phyloP scores from a whole-genome alignment of 1,139 yeast species.

The Geotrichum cucujoidarum region DNA sequence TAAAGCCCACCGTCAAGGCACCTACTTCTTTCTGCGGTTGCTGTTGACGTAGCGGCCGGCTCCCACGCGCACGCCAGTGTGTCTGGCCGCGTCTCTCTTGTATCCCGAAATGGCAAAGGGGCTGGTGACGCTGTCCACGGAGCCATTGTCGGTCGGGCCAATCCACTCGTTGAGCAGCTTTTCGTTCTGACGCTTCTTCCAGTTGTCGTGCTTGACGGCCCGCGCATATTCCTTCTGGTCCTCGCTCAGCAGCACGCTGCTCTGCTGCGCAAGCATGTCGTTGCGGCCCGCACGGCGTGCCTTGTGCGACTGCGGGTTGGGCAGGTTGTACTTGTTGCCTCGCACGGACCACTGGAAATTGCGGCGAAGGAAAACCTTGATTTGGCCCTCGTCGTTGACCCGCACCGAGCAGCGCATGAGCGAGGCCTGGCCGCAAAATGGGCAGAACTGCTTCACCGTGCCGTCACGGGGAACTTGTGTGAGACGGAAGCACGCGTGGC shows the following conservation, averaged over 20 bases:
- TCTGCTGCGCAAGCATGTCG: slow-evolving; percentile 18
- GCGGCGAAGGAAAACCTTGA: slow-evolving; percentile 85
- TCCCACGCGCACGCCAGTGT: slow-evolving; percentile 73
- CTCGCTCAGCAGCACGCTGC: slow-evolving; percentile 56
- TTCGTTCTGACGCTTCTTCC: slow-evolving; percentile 84
- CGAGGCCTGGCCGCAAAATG: slow-evolving; percentile 94
- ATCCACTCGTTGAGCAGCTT: slow-evolving; percentile 82
- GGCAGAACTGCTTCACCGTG: slow-evolving; percentile 80
- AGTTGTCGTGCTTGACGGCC: slow-evolving; percentile 79
- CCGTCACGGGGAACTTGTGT: slow-evolving; percentile 75
- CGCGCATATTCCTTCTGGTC: slow-evolving; percentile 92
- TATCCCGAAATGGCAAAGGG: slow-evolving; percentile 72
- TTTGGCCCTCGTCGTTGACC: slow-evolving; percentile 70
- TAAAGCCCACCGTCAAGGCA: neutral
- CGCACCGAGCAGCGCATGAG: slow-evolving; percentile 86
- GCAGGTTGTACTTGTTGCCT: slow-evolving; percentile 75
- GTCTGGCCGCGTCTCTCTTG: slow-evolving; percentile 43
- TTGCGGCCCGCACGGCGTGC: slow-evolving; percentile 31
- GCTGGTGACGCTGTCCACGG: slow-evolving; percentile 85
- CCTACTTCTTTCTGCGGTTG: slow-evolving; percentile 39
- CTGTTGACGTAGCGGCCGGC: slow-evolving; percentile 77
- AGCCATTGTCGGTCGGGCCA: slow-evolving; percentile 62
- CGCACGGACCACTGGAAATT: slow-evolving; percentile 92
- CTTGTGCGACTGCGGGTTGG: slow-evolving; percentile 43
- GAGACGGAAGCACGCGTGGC: slow-evolving; percentile 92